phyloP scores from a whole-genome alignment of 352 stramenopile genomes.

The Pythium folliculosum region DNA sequence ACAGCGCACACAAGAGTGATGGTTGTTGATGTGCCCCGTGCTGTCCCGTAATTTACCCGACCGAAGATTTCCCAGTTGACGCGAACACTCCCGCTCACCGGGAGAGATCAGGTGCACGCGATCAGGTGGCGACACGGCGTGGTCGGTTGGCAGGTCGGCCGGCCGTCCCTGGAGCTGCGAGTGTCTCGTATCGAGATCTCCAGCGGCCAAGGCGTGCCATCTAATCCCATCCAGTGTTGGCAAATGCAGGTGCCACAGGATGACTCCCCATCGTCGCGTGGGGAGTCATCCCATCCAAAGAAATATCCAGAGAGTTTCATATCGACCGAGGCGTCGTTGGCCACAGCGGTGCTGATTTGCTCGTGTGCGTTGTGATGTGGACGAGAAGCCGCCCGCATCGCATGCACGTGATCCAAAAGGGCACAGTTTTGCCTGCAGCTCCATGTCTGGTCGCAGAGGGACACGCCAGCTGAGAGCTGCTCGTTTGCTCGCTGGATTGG shows the following conservation, averaged over 20 bases:
- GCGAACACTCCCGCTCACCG: background rate
- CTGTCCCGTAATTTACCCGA: background rate
- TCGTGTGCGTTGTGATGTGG: no score
- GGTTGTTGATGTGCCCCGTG: constrained; percentile 2
- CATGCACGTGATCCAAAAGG: background rate
- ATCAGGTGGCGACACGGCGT: constrained; percentile 3
- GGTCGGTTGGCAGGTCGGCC: background rate
- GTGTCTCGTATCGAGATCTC: constrained; percentile 1
- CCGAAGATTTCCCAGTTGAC: constrained; percentile 4
- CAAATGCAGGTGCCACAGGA: no score
- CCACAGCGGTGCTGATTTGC: no score
- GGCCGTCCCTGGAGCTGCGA: background rate
- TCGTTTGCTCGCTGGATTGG: background rate
- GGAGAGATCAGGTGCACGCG: background rate
- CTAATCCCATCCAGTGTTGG: background rate
- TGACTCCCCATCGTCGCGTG: no score
- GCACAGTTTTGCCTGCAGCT: background rate
- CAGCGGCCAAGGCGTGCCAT: background rate
- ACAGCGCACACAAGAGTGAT: constrained; percentile 3
- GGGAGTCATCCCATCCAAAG: no score
- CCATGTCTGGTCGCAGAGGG: background rate
- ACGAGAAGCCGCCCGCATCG: background rate
- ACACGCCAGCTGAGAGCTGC: background rate
- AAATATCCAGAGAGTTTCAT: no score
- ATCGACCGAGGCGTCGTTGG: no score